These are phyloP conservation scores for Leersia perrieri DNA, from an alignment of 176 grass and related monocot species.

Conservation along the genomic window DNA sequence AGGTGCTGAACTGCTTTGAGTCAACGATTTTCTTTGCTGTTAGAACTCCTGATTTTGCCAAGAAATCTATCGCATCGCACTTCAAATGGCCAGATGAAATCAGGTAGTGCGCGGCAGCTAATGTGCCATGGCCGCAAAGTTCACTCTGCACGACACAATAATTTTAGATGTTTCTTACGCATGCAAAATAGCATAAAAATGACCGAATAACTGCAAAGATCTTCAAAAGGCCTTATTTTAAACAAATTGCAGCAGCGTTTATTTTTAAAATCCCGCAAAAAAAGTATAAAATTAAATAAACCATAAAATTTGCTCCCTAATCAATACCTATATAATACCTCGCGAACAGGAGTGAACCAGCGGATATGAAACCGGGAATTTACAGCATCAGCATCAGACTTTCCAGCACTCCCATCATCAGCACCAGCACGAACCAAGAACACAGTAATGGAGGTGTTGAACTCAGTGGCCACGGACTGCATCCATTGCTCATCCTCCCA, in stretches of 20 bases:
- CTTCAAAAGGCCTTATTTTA: no score
- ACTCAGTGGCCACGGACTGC: no score
- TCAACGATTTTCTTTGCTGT: background rate
- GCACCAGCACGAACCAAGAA: no score
- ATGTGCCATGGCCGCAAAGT: background rate
- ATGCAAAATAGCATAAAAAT: background rate
- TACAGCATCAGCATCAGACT: no score
- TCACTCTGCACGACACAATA: background rate
- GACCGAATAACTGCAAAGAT: no score
- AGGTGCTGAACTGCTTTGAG: background rate
- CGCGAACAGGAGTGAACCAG: background rate
- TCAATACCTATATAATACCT: background rate
- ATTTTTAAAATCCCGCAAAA: background rate
- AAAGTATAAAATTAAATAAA: background rate
- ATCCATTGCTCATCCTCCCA: no score
- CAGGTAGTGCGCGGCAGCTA: background rate
- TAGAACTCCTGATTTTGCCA: background rate
- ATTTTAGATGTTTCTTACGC: background rate
- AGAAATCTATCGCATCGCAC: background rate
- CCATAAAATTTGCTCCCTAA: background rate
- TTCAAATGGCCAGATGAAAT: background rate
- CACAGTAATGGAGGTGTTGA: no score
- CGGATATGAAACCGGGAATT: background rate
- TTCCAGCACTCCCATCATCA: no score
- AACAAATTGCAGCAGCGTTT: background rate